These are phyloP conservation scores for Cucurbita maxima DNA, from an alignment of 306 rosid species.

Conservation along the genomic window DNA sequence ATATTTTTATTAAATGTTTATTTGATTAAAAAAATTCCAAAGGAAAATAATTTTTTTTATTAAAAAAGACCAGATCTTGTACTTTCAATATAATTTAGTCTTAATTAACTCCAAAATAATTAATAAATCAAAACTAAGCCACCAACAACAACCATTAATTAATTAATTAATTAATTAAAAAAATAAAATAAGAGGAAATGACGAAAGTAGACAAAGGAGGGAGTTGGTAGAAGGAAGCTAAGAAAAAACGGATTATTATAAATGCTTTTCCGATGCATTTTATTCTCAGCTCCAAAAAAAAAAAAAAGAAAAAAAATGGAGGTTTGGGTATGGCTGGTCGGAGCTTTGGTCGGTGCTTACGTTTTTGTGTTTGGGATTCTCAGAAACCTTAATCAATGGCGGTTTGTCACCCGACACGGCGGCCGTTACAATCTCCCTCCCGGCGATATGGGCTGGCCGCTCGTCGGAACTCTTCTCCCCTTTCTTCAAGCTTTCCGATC, in stretches of 20 bases:
- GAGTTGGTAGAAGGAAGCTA: not conserved
- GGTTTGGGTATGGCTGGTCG: not conserved
- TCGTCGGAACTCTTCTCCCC: conserved; percentile 4
- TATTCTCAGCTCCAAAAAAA: no score
- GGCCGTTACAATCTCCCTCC: conserved; percentile 8
- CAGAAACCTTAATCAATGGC: conserved; percentile 10
- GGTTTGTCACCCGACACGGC: not conserved
- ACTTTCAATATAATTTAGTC: no score
- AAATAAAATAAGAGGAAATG: not conserved
- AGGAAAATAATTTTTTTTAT: no score
- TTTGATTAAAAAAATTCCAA: no score
- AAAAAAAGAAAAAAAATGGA: not conserved
- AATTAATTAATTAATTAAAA: not conserved
- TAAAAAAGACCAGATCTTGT: no score
- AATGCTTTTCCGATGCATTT: not conserved
- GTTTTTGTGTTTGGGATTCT: conserved; percentile 8
- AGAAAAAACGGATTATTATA: not conserved
- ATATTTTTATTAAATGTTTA: no score
- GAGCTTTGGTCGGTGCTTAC: not conserved
- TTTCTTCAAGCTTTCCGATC: conserved; percentile 8
- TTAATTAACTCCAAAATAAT: no score
- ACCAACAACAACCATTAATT: not conserved
- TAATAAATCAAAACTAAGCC: not conserved
- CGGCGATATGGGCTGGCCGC: conserved; percentile 24
- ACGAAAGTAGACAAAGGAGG: not conserved